Evolutionary conservation across 1,284 basidiomycete species (phyloP), one percentile per base, ranked within the genome.

Genomic region (Microbotryomycetes sp.): DNA sequence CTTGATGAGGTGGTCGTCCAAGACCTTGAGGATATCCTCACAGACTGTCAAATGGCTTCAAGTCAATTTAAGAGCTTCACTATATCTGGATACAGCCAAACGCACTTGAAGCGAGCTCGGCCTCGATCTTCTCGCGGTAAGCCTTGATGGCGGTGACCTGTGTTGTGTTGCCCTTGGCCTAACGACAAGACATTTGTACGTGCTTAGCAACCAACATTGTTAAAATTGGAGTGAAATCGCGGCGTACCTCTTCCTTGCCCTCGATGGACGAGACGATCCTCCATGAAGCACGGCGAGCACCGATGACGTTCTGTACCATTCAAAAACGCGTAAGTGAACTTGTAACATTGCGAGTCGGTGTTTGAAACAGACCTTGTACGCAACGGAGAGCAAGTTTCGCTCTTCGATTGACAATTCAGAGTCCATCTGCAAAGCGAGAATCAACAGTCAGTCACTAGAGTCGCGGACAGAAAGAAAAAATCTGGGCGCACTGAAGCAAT

Each of bases 401-500:
- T 79, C 78, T 72, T 79, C 78, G 46, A 79, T 77, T 55, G 77
- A 77, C 64, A 79, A 76, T 71, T 79, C 73, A 53, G 68, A 66
- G 69, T 72, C 70, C 59, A 74, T 70, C 60, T 66, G 51, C 25
- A 28, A n/a, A 12, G 26, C 23, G 23, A 6, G 42, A n/a, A n/a
- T n/a, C 7, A 19, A 56, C 31, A 15, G n/a, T 7, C 36, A 29
- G 30, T 36, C n/a, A 22, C 31, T 36, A 28, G 46, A 47, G 14
- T 36, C 22, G 16, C 29, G 26, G 22, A 30, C 3, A 9, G 29
- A 2, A 1, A 14, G 23, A 3, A 23, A 48, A 25, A 48, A 12
- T 14, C 26, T 15, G 6, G 19, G 42, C 54, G 42, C 36, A 55
- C 50, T 36, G 92, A 94, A 66, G 92, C 92, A 72, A 97, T 92